Base-by-base conservation (phyloP, 2,329 filamentous ascomycete genomes). In the Aspergillus fumigatiaffinis region DNA sequence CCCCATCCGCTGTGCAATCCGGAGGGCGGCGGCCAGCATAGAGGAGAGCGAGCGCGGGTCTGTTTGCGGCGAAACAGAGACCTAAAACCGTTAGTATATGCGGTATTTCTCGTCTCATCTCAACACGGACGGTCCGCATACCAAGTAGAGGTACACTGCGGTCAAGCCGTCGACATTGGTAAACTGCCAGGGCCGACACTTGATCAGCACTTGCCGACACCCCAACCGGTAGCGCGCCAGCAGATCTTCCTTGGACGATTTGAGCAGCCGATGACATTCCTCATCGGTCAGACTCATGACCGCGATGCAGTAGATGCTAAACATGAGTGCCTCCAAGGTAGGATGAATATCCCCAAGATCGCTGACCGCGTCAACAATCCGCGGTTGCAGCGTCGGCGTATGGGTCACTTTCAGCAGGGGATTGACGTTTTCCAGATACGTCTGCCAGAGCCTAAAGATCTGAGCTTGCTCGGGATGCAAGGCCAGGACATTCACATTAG, bases 351-450 rank as follows among this genome's bases (percentile, higher is more conserved):
- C 82, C 38, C 79, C 73, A 6, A 85, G 70, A 54, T 84, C 79
- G 3, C 81, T 80, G 48, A 80, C 81, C 10, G 84, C 85, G 59
- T 86, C 83, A 53, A 89, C 82, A 44, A 90, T 80, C 55, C 82
- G 81, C 26, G 75, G 77, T 67, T 90, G 87, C 1, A 88, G 73
- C 2, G 82, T 88, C 1, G 86, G 85, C 0, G 84, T 81, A 66
- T 90, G 87, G 0, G 84, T 86, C 54, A 90, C 77, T 66, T 88
- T 89, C 52, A 88, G 76, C 3, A 90, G 70, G 0, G 87, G 85
- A 63, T 89, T 86, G 63, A 90, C 83, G 64, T 88, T 88, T 61
- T 85, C 82, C 49, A 89, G 80, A 66, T 87, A 90, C 20, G 84
- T 79, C 70, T 89, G 86, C 87, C 87, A 90, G n/a, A 74, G 62